Evolutionary conservation across 2,329 filamentous ascomycete genomes (phyloP).

Genomic region (Alternaria gansuensis): DNA sequence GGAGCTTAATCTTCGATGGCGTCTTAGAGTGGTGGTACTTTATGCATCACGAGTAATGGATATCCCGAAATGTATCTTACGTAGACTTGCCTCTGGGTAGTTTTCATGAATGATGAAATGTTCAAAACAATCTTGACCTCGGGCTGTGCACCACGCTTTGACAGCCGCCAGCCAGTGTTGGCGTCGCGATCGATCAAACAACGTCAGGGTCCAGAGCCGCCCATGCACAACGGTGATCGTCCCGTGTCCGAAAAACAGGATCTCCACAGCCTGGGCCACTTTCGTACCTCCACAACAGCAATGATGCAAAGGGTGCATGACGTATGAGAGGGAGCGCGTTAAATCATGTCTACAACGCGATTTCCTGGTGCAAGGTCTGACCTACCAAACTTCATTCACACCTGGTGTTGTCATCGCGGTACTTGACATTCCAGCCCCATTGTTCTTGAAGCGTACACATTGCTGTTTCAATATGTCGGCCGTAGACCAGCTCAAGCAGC

Average conservation of each 20-base stretch:
- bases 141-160: not conserved
- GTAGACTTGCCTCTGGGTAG: slow-evolving; percentile 43
- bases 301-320: slow-evolving; percentile 28
- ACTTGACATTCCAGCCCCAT: not conserved
- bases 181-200: slow-evolving; percentile 5
- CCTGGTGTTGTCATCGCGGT: not conserved
- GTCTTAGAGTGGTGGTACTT: slow-evolving; percentile 47
- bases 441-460: not conserved
- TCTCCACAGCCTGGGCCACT: slow-evolving; percentile 26
- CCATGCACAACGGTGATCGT: slow-evolving; percentile 28
- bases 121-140: slow-evolving; percentile 30
- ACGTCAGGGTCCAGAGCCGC: slow-evolving; percentile 20
- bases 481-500: slow-evolving; percentile 54
- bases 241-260: slow-evolving; percentile 33
- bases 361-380: slow-evolving; percentile 4
- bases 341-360: slow-evolving; percentile 23
- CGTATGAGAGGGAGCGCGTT: slow-evolving; percentile 30
- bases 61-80: slow-evolving; percentile 48
- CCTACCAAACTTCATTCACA: not conserved
- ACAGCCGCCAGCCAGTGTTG: not conserved
- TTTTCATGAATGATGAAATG: slow-evolving; percentile 47
- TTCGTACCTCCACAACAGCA: slow-evolving; percentile 24
- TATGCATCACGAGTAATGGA: slow-evolving; percentile 50
- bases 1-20: slow-evolving; percentile 44
- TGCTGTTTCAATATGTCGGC: slow-evolving; percentile 40